Conservation (phyloP, 192 early-diverging fungal species). For the Coemansia sp. region DNA sequence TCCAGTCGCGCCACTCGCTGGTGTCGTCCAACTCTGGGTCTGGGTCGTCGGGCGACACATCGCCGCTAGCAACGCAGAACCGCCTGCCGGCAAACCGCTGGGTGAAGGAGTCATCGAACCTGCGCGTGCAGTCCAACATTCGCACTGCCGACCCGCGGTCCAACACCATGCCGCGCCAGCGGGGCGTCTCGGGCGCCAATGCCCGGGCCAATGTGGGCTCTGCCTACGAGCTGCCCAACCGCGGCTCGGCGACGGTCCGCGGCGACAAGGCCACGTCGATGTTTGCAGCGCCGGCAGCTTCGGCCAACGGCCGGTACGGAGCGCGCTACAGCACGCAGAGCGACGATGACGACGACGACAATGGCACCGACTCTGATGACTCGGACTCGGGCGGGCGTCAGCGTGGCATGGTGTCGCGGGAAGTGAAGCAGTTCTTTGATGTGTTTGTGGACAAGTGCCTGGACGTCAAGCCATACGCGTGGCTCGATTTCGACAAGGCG, state of each 20-base stretch:
- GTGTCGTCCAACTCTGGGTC: conserved; percentile 41
- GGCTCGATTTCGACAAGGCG: conserved; percentile 33
- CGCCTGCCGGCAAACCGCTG: conserved; percentile 39
- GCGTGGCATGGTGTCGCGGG: conserved; percentile 22
- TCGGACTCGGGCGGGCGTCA: background rate
- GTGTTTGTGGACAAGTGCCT: conserved; percentile 47
- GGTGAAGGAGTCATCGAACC: conserved; percentile 44
- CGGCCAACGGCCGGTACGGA: conserved; percentile 4
- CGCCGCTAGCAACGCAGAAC: conserved; percentile 32
- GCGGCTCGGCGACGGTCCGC: conserved; percentile 4
- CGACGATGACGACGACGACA: conserved; percentile 16
- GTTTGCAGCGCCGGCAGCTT: conserved; percentile 3
- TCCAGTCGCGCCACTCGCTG: conserved; percentile 45
- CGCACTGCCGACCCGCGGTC: conserved; percentile 11
- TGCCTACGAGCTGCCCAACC: conserved; percentile 43
- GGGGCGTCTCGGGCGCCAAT: conserved; percentile 9
- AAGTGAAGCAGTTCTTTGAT: conserved; percentile 41
- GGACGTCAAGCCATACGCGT: conserved; percentile 50
- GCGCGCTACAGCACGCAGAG: conserved; percentile 18
- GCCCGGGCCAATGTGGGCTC: conserved; percentile 35
- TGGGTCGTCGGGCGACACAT: conserved; percentile 34
- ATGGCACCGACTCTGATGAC: background rate
- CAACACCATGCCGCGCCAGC: conserved; percentile 45
- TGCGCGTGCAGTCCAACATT: conserved; percentile 24
- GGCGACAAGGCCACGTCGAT: background rate